These are phyloP conservation scores for Aechmea fasciata DNA, from an alignment of 176 grass and related monocot species.

Conservation along the genomic window DNA sequence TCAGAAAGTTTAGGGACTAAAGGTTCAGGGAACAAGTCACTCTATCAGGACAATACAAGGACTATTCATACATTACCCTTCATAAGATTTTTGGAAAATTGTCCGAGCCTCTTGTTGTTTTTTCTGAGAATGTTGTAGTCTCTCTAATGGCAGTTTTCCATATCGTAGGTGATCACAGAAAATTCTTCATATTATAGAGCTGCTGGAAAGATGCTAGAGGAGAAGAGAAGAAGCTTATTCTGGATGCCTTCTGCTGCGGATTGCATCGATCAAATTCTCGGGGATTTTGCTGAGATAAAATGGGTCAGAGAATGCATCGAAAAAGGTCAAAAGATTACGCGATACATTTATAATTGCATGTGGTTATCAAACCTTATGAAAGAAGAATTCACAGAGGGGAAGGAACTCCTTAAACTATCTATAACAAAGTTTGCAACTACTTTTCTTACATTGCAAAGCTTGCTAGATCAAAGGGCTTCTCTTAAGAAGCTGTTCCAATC, in stretches of 20 bases:
- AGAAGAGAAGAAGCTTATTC: constrained; percentile 26
- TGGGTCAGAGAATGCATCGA: constrained; percentile 24
- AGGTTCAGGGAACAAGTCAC: no score
- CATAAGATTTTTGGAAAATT: no score
- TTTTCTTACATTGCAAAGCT: constrained; percentile 17
- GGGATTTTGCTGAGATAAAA: constrained; percentile 21
- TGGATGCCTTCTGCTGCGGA: constrained; percentile 25
- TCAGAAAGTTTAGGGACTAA: no score
- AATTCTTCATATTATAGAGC: constrained; percentile 21
- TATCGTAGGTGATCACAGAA: constrained; percentile 25
- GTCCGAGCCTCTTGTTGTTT: background rate
- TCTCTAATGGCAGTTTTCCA: background rate
- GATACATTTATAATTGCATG: constrained; percentile 22
- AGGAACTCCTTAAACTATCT: constrained; percentile 20
- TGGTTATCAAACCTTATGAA: constrained; percentile 26
- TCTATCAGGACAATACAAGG: no score
- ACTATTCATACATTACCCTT: no score
- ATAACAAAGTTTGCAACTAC: constrained; percentile 10
- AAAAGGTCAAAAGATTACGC: constrained; percentile 21
- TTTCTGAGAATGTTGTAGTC: background rate
- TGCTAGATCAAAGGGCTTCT: constrained; percentile 22
- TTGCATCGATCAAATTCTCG: constrained; percentile 29
- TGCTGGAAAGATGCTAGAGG: constrained; percentile 32
- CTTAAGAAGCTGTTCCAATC: constrained; percentile 24
- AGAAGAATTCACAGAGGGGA: constrained; percentile 26